These are phyloP conservation scores for Meredithiella fracta DNA, from an alignment of 2,329 filamentous ascomycete species.

Conservation along the genomic window DNA sequence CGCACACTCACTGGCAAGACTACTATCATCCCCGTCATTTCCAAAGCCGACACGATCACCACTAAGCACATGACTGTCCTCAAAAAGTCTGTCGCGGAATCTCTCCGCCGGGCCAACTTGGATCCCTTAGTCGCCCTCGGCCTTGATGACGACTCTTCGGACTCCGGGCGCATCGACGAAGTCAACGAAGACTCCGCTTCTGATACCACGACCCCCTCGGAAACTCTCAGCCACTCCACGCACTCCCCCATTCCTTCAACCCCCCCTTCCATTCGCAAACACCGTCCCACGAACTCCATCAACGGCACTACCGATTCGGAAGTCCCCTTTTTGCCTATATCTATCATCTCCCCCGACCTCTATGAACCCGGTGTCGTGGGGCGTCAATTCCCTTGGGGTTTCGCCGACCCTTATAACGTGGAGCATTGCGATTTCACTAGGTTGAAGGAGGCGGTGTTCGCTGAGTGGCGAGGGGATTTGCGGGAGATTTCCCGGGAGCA, in stretches of 20 bases:
- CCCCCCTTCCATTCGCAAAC: constrained; percentile 25
- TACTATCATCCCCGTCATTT: constrained; percentile 84
- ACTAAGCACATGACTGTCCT: constrained; percentile 82
- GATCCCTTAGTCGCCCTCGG: constrained; percentile 79
- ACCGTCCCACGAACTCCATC: constrained; percentile 24
- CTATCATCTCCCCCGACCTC: constrained; percentile 82
- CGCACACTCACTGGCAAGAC: constrained; percentile 83
- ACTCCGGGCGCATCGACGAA: constrained; percentile 37
- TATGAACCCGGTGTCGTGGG: constrained; percentile 70
- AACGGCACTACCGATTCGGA: constrained; percentile 23
- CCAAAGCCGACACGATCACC: constrained; percentile 95
- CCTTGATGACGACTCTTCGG: constrained; percentile 56
- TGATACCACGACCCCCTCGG: constrained; percentile 19
- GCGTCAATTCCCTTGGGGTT: constrained; percentile 89
- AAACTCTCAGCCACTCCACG: constrained; percentile 8
- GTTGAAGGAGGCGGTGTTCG: constrained; percentile 82
- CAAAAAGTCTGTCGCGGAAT: constrained; percentile 80
- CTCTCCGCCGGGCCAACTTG: constrained; percentile 67
- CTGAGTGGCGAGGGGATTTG: constrained; percentile 80
- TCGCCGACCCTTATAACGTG: constrained; percentile 80
- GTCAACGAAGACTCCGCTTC: constrained; percentile 29
- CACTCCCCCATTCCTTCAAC: constrained; percentile 23
- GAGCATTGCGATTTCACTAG: constrained; percentile 88
- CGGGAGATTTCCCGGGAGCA: constrained; percentile 78
- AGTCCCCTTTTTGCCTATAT: constrained; percentile 65